Percentiles rank a stretch among this genome's conserved stretches.
These are phyloP conservation scores for Paraphoma sp. DNA, from an alignment of 2,329 filamentous ascomycete genomes.

Conservation along the genomic window DNA sequence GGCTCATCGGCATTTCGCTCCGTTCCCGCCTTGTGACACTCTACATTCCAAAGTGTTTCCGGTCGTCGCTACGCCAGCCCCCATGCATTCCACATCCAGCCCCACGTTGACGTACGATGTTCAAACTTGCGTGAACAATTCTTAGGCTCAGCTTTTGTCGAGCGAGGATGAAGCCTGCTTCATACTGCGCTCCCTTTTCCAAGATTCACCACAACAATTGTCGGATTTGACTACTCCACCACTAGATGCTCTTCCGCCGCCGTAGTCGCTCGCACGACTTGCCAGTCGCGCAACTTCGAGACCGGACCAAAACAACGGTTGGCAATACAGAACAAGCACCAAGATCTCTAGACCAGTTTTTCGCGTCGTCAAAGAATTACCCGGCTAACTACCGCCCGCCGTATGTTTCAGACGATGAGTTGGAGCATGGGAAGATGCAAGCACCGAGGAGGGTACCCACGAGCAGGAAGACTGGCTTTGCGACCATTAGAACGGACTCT, in stretches of 20 bases:
- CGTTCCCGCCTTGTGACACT: constrained; percentile 14
- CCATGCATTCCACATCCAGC: constrained; percentile 31
- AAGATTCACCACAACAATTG: background rate
- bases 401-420: background rate
- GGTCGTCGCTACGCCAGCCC: constrained; percentile 33
- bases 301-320: background rate
- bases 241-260: constrained; percentile 11
- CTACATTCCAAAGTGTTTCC: constrained; percentile 28
- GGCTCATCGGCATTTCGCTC: background rate
- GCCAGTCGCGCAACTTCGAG: constrained; percentile 4
- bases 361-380: background rate
- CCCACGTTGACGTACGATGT: constrained; percentile 7
- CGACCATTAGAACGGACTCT: constrained; percentile 36
- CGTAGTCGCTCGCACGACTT: constrained; percentile 6
- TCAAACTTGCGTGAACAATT: no score
- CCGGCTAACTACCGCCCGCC: background rate
- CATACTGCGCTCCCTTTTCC: background rate
- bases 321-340: background rate
- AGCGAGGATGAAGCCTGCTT: no score
- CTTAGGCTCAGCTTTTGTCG: no score
- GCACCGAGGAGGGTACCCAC: constrained; percentile 18
- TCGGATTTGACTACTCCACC: background rate
- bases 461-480: constrained; percentile 32
- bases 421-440: background rate
- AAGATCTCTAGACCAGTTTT: background rate